Evolutionary conservation across 257 asterid genomes (phyloP), one percentile per base, ranked within the genome.

Genomic region (Forsythia suspensa): DNA sequence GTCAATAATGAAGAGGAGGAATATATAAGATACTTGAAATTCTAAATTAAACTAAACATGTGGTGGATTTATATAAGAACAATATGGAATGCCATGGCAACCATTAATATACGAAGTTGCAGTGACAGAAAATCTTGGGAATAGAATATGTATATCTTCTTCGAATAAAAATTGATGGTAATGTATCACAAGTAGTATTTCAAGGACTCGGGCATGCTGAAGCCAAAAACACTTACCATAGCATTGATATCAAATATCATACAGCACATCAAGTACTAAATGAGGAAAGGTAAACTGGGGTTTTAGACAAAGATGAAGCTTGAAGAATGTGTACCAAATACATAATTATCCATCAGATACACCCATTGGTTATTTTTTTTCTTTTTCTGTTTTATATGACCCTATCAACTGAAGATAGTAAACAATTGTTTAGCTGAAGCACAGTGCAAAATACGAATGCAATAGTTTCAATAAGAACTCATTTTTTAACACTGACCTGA

Each of bases 401-500:
- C 66, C 66, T 57, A 20, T 16, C 9, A 5, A 57, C n/a, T 18
- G 29, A 57, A n/a, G 66, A 18, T 57, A 20, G 66, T 20, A 57
- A 48, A 48, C 59, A 6, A 48, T 13, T 13, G 20, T 48, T 48
- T 48, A 48, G 20, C 59, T 48, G 20, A 48, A 48, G 20, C 20
- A 48, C 20, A 48, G 20, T 15, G 7, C 5, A 18, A 57, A 57
- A n/a, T 57, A 57, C 18, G 66, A 57, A 57, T 6, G 34, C 34
- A 5, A 51, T 4, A n/a, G 34, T n/a, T 10, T 57, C 6, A n/a
- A 70, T 18, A 34, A 18, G 20, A 73, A 13, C 24, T 67, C 44
- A 63, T 46, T 41, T 16, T 15, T 68, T 29, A 24, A 24, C 29
- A 66, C 78, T 10, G 37, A 92, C 98, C 98, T 94, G 98, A 76